Evolutionary conservation across 2,329 filamentous ascomycete species (phyloP).

Genomic region (Cytospora chrysosperma): DNA sequence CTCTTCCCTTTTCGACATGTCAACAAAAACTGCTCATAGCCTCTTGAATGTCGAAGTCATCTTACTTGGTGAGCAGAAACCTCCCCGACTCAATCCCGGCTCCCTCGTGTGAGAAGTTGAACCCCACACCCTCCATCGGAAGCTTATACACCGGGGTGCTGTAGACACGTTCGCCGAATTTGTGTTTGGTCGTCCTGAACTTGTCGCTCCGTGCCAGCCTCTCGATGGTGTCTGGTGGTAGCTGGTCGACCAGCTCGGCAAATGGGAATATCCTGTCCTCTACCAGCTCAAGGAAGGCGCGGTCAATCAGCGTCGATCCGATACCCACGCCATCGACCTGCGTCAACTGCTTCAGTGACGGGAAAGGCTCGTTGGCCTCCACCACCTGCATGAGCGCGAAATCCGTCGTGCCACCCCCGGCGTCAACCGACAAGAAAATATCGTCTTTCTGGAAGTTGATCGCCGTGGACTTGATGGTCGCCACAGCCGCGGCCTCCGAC

Average conservation of each 20-base stretch:
- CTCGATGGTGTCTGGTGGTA: constrained; percentile 39
- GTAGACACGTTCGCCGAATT: constrained; percentile 46
- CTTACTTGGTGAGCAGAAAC: constrained; percentile 42
- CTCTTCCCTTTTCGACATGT: constrained; percentile 36
- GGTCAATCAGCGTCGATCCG: constrained; percentile 46
- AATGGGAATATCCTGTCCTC: constrained; percentile 36
- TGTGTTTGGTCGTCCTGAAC: constrained; percentile 40
- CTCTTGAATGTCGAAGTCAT: not conserved
- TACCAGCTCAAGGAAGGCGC: constrained; percentile 41
- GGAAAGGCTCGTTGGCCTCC: constrained; percentile 30
- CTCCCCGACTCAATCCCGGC: constrained; percentile 40
- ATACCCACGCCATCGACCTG: constrained; percentile 46
- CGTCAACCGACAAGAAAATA: constrained; percentile 45
- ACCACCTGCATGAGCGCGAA: constrained; percentile 44
- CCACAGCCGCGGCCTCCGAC: constrained; percentile 48
- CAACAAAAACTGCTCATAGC: constrained; percentile 5
- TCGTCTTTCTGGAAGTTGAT: constrained; percentile 38
- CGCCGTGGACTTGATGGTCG: constrained; percentile 44
- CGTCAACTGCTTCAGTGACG: constrained; percentile 32
- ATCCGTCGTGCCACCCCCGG: constrained; percentile 48
- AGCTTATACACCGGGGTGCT: constrained; percentile 42
- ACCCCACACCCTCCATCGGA: constrained; percentile 43
- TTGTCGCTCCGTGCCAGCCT: constrained; percentile 39
- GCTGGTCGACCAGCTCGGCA: constrained; percentile 35
- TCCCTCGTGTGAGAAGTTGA: constrained; percentile 38